Conservation (phyloP, 1,284 basidiomycete species). For the Amylostereum chailletii region DNA sequence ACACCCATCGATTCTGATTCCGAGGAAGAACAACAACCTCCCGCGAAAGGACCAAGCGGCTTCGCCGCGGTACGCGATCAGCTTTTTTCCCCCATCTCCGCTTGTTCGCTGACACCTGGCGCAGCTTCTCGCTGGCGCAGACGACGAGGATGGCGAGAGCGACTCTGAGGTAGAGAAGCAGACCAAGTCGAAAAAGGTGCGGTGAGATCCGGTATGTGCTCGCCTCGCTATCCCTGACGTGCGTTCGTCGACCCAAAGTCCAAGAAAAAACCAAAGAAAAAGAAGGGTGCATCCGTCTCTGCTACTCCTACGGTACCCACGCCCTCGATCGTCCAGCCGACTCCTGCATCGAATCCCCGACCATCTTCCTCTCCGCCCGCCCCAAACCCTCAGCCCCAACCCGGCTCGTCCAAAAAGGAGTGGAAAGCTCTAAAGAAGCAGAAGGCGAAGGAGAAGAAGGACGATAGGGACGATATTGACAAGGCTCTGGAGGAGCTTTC, state of each 20-base stretch:
- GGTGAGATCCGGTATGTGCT: neutral
- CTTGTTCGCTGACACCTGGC: neutral
- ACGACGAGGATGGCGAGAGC: constrained; percentile 24
- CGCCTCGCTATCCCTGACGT: neutral
- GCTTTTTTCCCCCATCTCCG: no score
- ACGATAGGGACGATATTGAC: constrained; percentile 74
- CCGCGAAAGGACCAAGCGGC: constrained; percentile 18
- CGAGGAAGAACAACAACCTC: constrained; percentile 20
- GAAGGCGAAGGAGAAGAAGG: constrained; percentile 50
- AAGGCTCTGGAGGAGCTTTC: constrained; percentile 76
- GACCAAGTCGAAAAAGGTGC: neutral
- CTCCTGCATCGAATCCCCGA: constrained; percentile 20
- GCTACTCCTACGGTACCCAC: constrained; percentile 10
- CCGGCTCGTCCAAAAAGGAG: constrained; percentile 21
- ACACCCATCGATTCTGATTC: constrained; percentile 18
- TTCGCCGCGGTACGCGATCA: neutral
- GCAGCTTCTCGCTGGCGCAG: constrained; percentile 19
- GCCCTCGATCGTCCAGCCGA: constrained; percentile 15
- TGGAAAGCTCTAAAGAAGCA: constrained; percentile 47
- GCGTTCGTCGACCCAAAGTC: neutral
- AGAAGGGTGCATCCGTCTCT: constrained; percentile 23
- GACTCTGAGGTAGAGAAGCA: constrained; percentile 28
- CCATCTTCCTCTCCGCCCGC: constrained; percentile 18
- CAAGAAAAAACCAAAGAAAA: constrained; percentile 45
- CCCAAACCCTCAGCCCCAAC: constrained; percentile 1